phyloP scores from a whole-genome alignment of 306 rosid species.

The Trichosanthes cucumerina region DNA sequence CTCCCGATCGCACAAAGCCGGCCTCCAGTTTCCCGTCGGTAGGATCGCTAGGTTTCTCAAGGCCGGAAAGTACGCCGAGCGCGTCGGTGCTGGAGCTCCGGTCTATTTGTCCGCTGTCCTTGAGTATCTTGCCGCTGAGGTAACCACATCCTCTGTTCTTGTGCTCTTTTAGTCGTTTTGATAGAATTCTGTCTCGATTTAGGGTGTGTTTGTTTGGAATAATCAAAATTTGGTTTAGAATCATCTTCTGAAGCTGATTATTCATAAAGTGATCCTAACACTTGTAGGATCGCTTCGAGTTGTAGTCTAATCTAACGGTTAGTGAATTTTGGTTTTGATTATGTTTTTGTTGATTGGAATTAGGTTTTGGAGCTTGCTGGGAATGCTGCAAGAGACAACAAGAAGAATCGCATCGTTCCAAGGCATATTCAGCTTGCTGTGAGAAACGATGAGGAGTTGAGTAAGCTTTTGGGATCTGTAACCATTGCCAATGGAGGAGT shows the following conservation, averaged over 20 bases:
- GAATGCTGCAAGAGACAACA: slow-evolving; percentile 8
- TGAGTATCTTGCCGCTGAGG: slow-evolving; percentile 74
- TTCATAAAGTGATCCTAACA: background rate
- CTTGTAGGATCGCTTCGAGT: background rate
- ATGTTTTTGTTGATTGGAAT: background rate
- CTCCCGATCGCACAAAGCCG: slow-evolving; percentile 69
- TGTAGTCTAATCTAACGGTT: background rate
- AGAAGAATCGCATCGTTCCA: slow-evolving; percentile 2
- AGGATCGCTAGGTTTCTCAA: slow-evolving; percentile 57
- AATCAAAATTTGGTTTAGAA: too few species aligned
- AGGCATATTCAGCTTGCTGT: slow-evolving; percentile 7
- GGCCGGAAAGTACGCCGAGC: slow-evolving; percentile 62
- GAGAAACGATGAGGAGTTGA: slow-evolving; percentile 8
- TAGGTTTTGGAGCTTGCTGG: slow-evolving; percentile 9
- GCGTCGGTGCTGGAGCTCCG: slow-evolving; percentile 69
- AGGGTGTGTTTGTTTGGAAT: background rate
- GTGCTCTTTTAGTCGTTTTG: background rate
- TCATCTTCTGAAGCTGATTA: too few species aligned
- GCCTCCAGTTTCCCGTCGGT: slow-evolving; percentile 65
- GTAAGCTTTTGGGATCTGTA: slow-evolving; percentile 8
- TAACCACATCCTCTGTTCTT: background rate
- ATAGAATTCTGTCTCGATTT: background rate
- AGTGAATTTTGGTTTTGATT: background rate
- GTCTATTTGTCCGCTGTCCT: slow-evolving; percentile 61
- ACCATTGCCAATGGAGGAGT: slow-evolving; percentile 9